These are phyloP conservation scores for Claviceps paspali DNA, from an alignment of 2,329 filamentous ascomycete genomes.

Conservation along the genomic window DNA sequence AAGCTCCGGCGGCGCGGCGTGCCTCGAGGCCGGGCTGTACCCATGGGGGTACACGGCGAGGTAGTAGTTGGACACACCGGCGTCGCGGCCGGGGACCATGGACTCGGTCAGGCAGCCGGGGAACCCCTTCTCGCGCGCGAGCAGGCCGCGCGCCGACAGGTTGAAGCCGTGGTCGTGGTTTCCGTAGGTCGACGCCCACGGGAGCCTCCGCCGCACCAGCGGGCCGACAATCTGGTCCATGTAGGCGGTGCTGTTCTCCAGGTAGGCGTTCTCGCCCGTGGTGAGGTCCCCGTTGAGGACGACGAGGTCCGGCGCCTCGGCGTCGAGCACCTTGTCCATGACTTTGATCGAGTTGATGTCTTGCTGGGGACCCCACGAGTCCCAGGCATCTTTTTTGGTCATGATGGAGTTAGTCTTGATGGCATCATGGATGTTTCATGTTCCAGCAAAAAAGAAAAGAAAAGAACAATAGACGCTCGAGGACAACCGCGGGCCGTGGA, in stretches of 20 bases:
- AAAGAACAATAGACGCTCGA: no score
- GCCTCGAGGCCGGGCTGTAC: neutral
- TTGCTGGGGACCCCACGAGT: conserved; percentile 30
- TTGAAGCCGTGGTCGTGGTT: conserved; percentile 54
- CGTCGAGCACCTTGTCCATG: conserved; percentile 41
- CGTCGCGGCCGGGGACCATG: conserved; percentile 22
- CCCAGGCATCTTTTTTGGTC: conserved; percentile 32
- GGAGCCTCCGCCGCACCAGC: conserved; percentile 35
- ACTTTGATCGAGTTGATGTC: conserved; percentile 42
- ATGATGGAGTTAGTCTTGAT: no score
- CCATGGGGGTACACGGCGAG: conserved; percentile 23
- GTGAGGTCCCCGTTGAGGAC: conserved; percentile 60
- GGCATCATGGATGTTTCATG: no score
- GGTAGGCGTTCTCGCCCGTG: conserved; percentile 47
- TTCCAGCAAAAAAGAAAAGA: no score
- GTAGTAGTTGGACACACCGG: conserved; percentile 32
- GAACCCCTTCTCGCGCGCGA: conserved; percentile 25
- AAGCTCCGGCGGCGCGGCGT: conserved; percentile 22
- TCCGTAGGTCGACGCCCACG: conserved; percentile 55
- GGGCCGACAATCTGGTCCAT: conserved; percentile 44
- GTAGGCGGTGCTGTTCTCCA: conserved; percentile 38
- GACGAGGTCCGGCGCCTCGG: conserved; percentile 42
- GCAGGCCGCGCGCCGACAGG: conserved; percentile 30
- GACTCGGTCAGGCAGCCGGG: conserved; percentile 22
- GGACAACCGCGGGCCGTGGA: no score